These are phyloP conservation scores for Mycosphaerella sp. DNA, from an alignment of 2,329 filamentous ascomycete species.

Conservation along the genomic window DNA sequence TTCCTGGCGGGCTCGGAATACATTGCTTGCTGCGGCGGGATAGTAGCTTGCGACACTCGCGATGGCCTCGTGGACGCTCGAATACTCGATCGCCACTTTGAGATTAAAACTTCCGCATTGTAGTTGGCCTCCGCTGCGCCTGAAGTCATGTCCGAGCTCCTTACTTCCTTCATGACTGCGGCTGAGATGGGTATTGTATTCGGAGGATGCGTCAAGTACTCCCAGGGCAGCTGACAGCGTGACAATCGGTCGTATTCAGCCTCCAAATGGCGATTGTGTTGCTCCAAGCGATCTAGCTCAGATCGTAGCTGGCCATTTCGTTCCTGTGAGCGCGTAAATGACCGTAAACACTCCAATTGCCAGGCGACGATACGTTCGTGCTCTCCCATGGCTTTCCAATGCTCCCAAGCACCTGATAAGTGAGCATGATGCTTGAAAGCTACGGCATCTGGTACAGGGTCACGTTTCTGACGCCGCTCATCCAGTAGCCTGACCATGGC, in stretches of 20 bases:
- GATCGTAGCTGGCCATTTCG: slow-evolving; percentile 34
- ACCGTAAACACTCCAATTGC: slow-evolving; percentile 44
- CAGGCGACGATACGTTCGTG: slow-evolving; percentile 40
- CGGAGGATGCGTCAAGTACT: slow-evolving; percentile 31
- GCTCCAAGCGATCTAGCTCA: slow-evolving; percentile 37
- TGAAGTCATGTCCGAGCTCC: slow-evolving; percentile 11
- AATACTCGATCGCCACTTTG: slow-evolving; percentile 28
- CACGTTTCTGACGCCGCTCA: slow-evolving; percentile 29
- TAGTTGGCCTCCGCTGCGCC: slow-evolving; percentile 22
- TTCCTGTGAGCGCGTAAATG: slow-evolving; percentile 40
- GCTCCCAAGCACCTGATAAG: slow-evolving; percentile 66
- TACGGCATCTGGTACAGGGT: slow-evolving; percentile 48
- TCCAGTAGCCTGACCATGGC: slow-evolving; percentile 47
- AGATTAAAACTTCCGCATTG: slow-evolving; percentile 28
- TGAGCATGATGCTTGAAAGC: slow-evolving; percentile 68
- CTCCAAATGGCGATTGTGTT: slow-evolving; percentile 40
- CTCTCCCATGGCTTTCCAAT: slow-evolving; percentile 65
- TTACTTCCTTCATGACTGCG: slow-evolving; percentile 36
- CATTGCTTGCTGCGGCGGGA: background rate
- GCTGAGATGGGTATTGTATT: slow-evolving; percentile 36
- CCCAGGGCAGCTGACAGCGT: slow-evolving; percentile 32
- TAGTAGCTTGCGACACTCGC: slow-evolving; percentile 1
- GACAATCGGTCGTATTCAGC: slow-evolving; percentile 33
- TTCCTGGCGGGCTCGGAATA: slow-evolving; percentile 9
- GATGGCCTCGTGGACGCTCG: slow-evolving; percentile 21